Conservation (phyloP, 176 grass and related monocot species). For the Lolium rigidum region DNA sequence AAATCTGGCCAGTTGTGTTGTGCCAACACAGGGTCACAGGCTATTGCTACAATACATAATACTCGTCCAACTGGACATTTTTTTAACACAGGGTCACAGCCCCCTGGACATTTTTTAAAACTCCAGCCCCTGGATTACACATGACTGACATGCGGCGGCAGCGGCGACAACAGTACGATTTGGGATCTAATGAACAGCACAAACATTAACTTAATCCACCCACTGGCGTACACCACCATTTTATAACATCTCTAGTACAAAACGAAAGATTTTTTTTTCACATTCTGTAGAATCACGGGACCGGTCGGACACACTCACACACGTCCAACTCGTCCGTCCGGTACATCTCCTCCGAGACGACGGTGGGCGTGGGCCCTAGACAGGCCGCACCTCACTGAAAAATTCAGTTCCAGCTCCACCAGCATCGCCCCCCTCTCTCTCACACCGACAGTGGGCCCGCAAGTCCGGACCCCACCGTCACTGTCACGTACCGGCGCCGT, state of each 20-base stretch:
- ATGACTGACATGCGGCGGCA: slow-evolving; percentile 13
- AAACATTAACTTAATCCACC: slow-evolving; percentile 29
- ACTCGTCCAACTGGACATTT: no score
- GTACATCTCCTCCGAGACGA: slow-evolving; percentile 36
- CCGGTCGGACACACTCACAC: not conserved
- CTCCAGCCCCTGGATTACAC: slow-evolving; percentile 21
- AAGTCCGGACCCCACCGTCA: not conserved
- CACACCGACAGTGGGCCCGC: slow-evolving; percentile 17
- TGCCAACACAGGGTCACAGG: no score
- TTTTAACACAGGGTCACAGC: no score
- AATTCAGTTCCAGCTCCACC: slow-evolving; percentile 32
- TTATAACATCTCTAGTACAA: not conserved
- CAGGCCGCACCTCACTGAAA: no score
- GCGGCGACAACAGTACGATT: slow-evolving; percentile 25
- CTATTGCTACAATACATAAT: no score
- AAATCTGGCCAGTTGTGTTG: no score
- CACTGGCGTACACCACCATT: not conserved
- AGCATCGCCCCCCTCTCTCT: not conserved
- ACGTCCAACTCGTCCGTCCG: slow-evolving; percentile 40
- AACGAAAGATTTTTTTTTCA: no score
- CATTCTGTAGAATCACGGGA: slow-evolving; percentile 52
- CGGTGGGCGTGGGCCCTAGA: no score
- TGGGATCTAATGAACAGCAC: slow-evolving; percentile 36
- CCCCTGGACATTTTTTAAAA: not conserved
- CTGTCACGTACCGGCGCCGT: not conserved